Percentiles rank a stretch among this genome's conserved stretches.
These are phyloP conservation scores for Lojkania enalia DNA, from an alignment of 2,329 filamentous ascomycete species.

Conservation along the genomic window DNA sequence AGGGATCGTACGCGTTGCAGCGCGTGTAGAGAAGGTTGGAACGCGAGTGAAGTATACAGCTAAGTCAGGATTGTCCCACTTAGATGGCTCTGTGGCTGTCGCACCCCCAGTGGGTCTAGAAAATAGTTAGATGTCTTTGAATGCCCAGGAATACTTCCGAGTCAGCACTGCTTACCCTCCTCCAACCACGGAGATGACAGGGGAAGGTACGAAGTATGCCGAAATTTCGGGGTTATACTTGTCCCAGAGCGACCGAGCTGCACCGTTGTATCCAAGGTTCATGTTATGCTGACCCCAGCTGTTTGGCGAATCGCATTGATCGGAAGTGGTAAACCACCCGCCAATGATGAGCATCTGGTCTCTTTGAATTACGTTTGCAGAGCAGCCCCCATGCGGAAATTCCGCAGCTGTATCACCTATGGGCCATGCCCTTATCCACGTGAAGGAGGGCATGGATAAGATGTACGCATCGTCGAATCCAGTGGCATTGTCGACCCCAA, in stretches of 20 bases:
- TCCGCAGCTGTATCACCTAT: conserved; percentile 47
- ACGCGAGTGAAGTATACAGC: conserved; percentile 57
- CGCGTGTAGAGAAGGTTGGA: conserved; percentile 51
- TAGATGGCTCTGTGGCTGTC: conserved; percentile 54
- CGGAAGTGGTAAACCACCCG: conserved; percentile 57
- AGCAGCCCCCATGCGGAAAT: conserved; percentile 59
- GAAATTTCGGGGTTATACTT: conserved; percentile 56
- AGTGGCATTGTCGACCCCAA: conserved; percentile 52
- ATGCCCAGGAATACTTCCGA: neutral
- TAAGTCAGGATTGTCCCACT: conserved; percentile 58
- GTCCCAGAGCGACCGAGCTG: conserved; percentile 54
- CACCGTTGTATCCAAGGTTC: conserved; percentile 57
- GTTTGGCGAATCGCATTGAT: conserved; percentile 57
- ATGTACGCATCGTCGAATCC: conserved; percentile 67
- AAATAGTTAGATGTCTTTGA: conserved; percentile 22
- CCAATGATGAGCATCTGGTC: conserved; percentile 67
- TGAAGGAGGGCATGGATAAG: conserved; percentile 64
- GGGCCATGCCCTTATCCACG: conserved; percentile 62
- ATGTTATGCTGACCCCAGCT: conserved; percentile 61
- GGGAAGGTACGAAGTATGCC: conserved; percentile 58
- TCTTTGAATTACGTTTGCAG: conserved; percentile 59
- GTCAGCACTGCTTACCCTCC: conserved; percentile 36
- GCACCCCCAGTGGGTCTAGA: conserved; percentile 55
- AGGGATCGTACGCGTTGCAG: conserved; percentile 54
- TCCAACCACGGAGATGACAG: conserved; percentile 54